Evolutionary conservation across 192 early-diverging fungal species (phyloP).

Genomic region (Gaertneriomyces sp.): DNA sequence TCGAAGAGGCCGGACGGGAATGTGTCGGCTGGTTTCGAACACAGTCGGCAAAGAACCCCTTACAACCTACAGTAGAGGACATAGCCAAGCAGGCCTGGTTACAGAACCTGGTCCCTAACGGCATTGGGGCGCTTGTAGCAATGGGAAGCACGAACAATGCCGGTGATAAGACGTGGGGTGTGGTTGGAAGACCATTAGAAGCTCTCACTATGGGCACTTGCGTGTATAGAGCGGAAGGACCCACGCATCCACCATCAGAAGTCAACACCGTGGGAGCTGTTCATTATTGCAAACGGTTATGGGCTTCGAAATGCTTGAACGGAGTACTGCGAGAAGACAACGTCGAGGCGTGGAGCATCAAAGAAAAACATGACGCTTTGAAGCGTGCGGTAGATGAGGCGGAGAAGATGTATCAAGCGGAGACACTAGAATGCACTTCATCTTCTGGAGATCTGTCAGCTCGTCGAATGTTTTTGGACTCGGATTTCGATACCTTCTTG

Average conservation of each 20-base stretch:
- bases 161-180: too few relatives aligned
- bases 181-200: constrained; percentile 3
- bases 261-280: neutral
- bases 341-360: constrained; percentile 4
- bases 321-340: constrained; percentile 5
- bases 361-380: constrained; percentile 15
- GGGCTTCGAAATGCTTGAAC: neutral
- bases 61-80: constrained; percentile 27
- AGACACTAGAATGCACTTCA: neutral
- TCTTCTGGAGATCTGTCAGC: constrained; percentile 6
- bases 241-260: constrained; percentile 8
- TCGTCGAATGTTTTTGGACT: constrained; percentile 32
- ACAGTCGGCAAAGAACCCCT: constrained; percentile 1
- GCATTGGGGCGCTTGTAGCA: constrained; percentile 18
- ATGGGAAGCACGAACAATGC: constrained; percentile 26
- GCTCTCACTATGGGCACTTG: constrained; percentile 15
- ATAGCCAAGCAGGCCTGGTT: constrained; percentile 26
- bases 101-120: constrained; percentile 20
- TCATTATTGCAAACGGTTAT: neutral
- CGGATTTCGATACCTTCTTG: constrained; percentile 28
- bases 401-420: constrained; percentile 19
- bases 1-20: constrained; percentile 20
- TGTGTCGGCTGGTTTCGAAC: constrained; percentile 35
- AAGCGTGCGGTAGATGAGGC: constrained; percentile 20
- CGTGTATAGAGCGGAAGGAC: constrained; percentile 25